Conservation (phyloP, 78 protist genomes). For the Polysphondylium violaceum region DNA sequence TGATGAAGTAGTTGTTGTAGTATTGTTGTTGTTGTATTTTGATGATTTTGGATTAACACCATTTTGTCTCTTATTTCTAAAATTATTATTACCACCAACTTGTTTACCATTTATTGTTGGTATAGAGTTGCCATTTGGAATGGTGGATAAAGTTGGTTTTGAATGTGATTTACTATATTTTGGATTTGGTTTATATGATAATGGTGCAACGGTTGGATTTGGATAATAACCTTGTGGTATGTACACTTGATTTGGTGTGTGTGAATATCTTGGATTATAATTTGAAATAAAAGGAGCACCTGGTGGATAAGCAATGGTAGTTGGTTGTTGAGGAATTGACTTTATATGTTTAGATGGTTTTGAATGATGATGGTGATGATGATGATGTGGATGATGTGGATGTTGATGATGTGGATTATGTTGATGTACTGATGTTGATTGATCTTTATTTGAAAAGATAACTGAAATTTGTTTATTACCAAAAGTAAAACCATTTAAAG, state of each 20-base stretch:
- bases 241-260: neutral
- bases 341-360: neutral
- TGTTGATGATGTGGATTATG: conserved; percentile 18
- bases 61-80: neutral
- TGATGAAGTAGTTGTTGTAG: conserved; percentile 10
- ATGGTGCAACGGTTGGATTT: too few species aligned
- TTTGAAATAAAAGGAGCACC: neutral
- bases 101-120: neutral
- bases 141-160: neutral
- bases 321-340: conserved; percentile 3
- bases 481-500: conserved; percentile 88
- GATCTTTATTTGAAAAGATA: conserved; percentile 41
- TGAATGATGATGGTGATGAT: neutral
- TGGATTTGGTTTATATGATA: neutral
- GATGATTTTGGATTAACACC: conserved; percentile 31
- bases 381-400: conserved; percentile 5
- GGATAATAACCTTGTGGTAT: too few species aligned
- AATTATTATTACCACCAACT: neutral
- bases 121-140: conserved; percentile 5
- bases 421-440: neutral
- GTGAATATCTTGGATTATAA: neutral
- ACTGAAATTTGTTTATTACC: conserved; percentile 44
- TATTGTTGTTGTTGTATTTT: neutral
- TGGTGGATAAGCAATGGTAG: neutral
- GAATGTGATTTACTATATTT: neutral